A percentile compares a stretch with the other conserved stretches of the same genome.
Conservation (phyloP, 139 green algal genomes). For the Chlamydomonas urium region DNA sequence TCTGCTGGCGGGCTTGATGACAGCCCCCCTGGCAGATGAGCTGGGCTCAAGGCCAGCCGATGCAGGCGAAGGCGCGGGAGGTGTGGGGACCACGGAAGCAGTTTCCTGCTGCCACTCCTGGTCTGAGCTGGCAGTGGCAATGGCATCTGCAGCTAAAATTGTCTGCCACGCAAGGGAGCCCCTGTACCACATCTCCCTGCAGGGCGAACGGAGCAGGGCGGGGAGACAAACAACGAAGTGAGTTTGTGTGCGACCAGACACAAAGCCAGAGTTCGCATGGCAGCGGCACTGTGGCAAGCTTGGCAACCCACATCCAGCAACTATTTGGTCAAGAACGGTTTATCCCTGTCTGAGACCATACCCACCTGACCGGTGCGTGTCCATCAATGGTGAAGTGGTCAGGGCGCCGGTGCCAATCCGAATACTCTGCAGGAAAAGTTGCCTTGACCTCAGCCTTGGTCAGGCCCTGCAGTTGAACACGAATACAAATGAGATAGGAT, state of each 20-base stretch:
- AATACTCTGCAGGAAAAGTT: constrained; percentile 62
- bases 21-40: too few relatives aligned
- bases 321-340: too few relatives aligned
- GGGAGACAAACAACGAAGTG: background rate
- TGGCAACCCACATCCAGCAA: too few relatives aligned
- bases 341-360: too few relatives aligned
- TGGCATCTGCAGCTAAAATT: constrained; percentile 68
- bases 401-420: constrained; percentile 73
- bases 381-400: constrained; percentile 82
- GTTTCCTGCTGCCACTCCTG: too few relatives aligned
- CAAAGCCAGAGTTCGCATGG: background rate
- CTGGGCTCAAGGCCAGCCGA: too few relatives aligned
- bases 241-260: background rate
- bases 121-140: too few relatives aligned
- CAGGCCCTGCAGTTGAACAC: constrained; percentile 62
- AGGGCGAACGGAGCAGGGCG: background rate
- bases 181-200: constrained; percentile 80
- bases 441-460: constrained; percentile 80
- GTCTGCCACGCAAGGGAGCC: constrained; percentile 81
- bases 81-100: too few relatives aligned
- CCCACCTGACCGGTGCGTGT: constrained; percentile 66
- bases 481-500: background rate
- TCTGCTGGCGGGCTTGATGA: background rate
- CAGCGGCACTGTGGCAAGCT: too few relatives aligned
- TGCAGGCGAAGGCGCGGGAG: too few relatives aligned